These are phyloP conservation scores for Geopyxis carbonaria DNA, from an alignment of 495 filamentous ascomycete genomes.

Conservation along the genomic window DNA sequence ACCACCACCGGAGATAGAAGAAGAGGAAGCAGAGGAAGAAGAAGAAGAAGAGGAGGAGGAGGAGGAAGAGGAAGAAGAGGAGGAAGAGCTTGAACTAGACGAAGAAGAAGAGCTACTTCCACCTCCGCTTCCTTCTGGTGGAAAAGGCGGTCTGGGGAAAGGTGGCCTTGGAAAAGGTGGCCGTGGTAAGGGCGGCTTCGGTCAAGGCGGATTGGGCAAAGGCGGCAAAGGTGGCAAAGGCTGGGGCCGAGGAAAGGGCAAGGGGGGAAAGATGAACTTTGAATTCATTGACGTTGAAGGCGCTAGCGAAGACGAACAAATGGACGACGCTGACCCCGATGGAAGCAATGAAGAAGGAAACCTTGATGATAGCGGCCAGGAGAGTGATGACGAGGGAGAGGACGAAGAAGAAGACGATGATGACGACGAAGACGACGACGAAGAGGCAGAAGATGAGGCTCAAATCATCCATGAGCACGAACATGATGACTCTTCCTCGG, in stretches of 20 bases:
- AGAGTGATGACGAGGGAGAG: slow-evolving; percentile 28
- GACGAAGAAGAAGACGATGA: slow-evolving; percentile 8
- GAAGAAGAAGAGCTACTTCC: slow-evolving; percentile 1
- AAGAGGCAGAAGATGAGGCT: slow-evolving; percentile 12
- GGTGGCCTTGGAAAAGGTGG: slow-evolving; percentile 45
- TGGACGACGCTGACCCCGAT: slow-evolving; percentile 9
- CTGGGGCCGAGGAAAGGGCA: no score
- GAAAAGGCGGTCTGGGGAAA: slow-evolving; percentile 41
- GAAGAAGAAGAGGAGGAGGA: no score
- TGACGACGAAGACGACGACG: slow-evolving; percentile 6
- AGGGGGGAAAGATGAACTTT: slow-evolving; percentile 7
- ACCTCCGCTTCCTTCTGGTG: slow-evolving; percentile 5
- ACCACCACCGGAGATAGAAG: neutral
- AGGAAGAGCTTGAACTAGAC: neutral
- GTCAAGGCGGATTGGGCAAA: slow-evolving; percentile 43
- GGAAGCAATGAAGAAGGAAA: slow-evolving; percentile 7
- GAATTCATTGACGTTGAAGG: slow-evolving; percentile 15
- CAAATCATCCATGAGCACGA: no score
- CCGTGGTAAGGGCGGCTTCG: slow-evolving; percentile 30
- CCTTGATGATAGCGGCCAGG: slow-evolving; percentile 9
- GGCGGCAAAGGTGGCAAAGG: no score
- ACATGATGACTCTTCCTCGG: slow-evolving; percentile 14
- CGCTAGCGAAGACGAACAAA: slow-evolving; percentile 9
- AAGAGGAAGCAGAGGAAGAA: neutral
- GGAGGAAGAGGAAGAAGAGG: no score